Conservation (phyloP, 768 basidiomycete genomes). For the Pholiota molesta region DNA sequence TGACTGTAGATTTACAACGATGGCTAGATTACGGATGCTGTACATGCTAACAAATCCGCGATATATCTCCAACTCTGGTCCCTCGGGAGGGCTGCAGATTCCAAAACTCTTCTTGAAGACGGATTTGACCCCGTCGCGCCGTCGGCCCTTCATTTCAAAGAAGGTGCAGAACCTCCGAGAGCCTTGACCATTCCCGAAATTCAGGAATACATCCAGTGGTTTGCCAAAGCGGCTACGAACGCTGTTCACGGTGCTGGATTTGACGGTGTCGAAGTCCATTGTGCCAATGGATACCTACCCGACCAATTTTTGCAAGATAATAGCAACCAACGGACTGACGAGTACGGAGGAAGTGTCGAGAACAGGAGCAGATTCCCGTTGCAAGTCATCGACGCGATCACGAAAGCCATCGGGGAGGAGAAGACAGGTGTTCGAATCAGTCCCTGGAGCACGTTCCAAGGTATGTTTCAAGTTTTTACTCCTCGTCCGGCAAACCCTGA, state of each 20-base stretch:
- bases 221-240: constrained; percentile 56
- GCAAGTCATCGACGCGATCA: constrained; percentile 57
- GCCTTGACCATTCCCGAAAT: constrained; percentile 52
- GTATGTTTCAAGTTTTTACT: not conserved
- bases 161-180: constrained; percentile 31
- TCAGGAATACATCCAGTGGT: constrained; percentile 51
- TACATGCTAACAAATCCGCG: constrained; percentile 4
- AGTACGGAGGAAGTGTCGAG: constrained; percentile 71
- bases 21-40: constrained; percentile 5
- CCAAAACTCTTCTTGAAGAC: constrained; percentile 36
- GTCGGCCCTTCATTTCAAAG: constrained; percentile 30
- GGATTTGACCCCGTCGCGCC: constrained; percentile 37
- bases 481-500: not conserved
- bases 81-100: constrained; percentile 42
- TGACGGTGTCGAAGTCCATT: constrained; percentile 60
- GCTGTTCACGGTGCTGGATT: constrained; percentile 66
- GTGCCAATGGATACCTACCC: constrained; percentile 49
- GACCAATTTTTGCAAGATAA: constrained; percentile 66
- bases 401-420: constrained; percentile 54
- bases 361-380: constrained; percentile 60
- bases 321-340: constrained; percentile 61
- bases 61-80: constrained; percentile 13
- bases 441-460: constrained; percentile 51
- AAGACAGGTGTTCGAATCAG: constrained; percentile 59
- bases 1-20: not conserved